Conservation (phyloP, 78 protist genomes). For the Dictyostelium intermedium region DNA sequence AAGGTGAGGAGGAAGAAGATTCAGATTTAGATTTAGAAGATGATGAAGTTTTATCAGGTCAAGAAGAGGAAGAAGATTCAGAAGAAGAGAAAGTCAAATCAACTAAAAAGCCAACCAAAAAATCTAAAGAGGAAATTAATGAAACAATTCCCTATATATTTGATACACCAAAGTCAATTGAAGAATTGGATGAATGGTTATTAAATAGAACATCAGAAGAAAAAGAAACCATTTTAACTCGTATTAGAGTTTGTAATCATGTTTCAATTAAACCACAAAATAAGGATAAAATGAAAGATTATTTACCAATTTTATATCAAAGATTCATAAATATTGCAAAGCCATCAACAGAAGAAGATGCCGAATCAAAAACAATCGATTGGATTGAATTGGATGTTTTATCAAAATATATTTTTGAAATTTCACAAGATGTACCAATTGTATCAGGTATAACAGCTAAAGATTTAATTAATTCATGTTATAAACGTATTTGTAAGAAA, state of each 20-base stretch:
- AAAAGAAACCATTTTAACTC: conserved; percentile 5
- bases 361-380: neutral
- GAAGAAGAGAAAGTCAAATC: conserved; percentile 16
- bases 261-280: conserved; percentile 76
- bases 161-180: conserved; percentile 64
- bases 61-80: conserved; percentile 52
- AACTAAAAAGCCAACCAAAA: neutral
- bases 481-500: conserved; percentile 3
- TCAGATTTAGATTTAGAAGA: conserved; percentile 3
- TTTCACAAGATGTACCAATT: conserved; percentile 51
- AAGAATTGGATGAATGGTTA: conserved; percentile 73
- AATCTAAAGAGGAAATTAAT: neutral
- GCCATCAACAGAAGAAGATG: neutral
- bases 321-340: conserved; percentile 15
- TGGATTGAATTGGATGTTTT: conserved; percentile 39
- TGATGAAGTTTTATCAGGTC: conserved; percentile 19
- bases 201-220: conserved; percentile 26
- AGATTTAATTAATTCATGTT: neutral
- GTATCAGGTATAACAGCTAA: neutral
- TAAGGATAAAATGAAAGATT: conserved; percentile 77
- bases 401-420: conserved; percentile 33
- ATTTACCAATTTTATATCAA: conserved; percentile 45
- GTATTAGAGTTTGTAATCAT: conserved; percentile 81
- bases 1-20: neutral
- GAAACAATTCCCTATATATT: conserved; percentile 72